phyloP scores from a whole-genome alignment of 2,329 filamentous ascomycete species.

The Chrysoporthe austroafricana region DNA sequence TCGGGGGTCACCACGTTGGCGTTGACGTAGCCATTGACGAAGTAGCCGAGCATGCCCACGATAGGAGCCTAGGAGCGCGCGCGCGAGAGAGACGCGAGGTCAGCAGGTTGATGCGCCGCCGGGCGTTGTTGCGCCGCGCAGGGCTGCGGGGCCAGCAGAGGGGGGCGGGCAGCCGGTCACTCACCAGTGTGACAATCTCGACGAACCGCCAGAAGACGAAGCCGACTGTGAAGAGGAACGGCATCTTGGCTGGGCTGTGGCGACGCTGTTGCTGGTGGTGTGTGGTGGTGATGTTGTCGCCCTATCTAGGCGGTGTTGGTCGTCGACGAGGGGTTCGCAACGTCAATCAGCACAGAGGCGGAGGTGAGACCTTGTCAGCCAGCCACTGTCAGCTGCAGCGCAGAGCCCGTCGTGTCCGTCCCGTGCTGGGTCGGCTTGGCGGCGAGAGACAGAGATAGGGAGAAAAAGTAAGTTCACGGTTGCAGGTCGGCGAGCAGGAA shows the following conservation, averaged over 20 bases:
- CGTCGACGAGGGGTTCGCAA: neutral
- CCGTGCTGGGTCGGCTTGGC: neutral
- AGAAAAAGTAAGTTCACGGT: neutral
- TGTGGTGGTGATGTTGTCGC: neutral
- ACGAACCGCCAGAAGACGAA: slow-evolving; percentile 66
- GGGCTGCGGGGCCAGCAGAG: neutral
- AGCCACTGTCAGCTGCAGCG: neutral
- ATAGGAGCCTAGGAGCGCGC: slow-evolving; percentile 56
- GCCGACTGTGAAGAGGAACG: slow-evolving; percentile 59
- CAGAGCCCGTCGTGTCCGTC: neutral
- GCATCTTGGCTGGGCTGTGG: slow-evolving; percentile 48
- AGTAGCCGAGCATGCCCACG: slow-evolving; percentile 70
- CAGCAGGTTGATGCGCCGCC: neutral
- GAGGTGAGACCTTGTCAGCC: neutral
- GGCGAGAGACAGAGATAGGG: neutral
- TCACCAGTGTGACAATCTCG: slow-evolving; percentile 66
- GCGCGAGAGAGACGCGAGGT: slow-evolving; percentile 4
- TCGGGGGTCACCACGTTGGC: slow-evolving; percentile 62
- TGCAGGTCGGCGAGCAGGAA: neutral
- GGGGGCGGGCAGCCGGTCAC: neutral
- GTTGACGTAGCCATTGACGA: slow-evolving; percentile 62
- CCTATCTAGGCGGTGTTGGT: neutral
- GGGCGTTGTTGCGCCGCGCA: neutral
- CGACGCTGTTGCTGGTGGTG: neutral
- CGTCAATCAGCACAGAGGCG: neutral